Evolutionary conservation across 148 eudicot genomes (phyloP).

Genomic region (Vaccinium darrowii): DNA sequence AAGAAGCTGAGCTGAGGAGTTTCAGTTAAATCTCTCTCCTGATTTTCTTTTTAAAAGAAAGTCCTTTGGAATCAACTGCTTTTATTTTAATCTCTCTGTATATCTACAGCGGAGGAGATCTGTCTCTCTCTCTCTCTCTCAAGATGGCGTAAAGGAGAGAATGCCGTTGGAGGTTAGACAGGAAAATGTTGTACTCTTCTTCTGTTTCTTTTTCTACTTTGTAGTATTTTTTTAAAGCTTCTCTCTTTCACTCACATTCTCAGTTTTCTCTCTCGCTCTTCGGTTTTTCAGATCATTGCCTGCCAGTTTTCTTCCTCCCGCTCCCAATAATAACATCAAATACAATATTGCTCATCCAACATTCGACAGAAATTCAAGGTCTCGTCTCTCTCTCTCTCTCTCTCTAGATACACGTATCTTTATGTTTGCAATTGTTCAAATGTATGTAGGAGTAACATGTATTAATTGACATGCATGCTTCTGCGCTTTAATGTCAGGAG

Average conservation of each 20-base stretch:
- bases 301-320: not conserved
- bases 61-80: not conserved
- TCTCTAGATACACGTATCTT: not conserved
- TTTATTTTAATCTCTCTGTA: not conserved
- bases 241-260: not conserved
- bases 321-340: not conserved
- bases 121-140: not conserved
- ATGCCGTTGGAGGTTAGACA: constrained; percentile 1
- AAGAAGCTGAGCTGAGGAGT: not conserved
- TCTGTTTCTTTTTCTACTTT: not conserved
- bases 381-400: not conserved
- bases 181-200: not conserved
- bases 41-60: not conserved
- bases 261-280: not conserved
- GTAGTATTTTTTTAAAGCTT: too few species aligned
- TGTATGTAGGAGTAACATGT: not conserved
- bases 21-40: not conserved
- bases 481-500: too few species aligned
- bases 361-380: not conserved
- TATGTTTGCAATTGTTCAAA: not conserved
- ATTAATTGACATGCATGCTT: not conserved
- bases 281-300: not conserved
- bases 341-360: not conserved
- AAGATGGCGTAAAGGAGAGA: not conserved
- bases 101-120: not conserved